Evolutionary conservation across 2,329 filamentous ascomycete species (phyloP).

Genomic region (Aspergillus aculeatus): DNA sequence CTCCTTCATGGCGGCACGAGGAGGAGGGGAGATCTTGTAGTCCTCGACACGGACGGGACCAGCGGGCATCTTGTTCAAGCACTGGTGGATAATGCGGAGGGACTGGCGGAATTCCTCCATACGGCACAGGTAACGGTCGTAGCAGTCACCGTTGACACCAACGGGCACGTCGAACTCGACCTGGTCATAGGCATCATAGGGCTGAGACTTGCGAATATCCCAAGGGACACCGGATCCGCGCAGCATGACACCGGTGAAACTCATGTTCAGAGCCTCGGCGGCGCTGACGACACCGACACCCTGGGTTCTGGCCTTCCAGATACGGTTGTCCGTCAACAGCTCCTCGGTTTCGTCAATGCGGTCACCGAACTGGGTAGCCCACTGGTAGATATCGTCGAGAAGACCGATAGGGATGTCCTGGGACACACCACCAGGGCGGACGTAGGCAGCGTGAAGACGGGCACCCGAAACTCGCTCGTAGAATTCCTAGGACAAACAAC

Average conservation of each 20-base stretch:
- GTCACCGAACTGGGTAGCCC: conserved; percentile 98
- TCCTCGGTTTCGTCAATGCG: conserved; percentile 98
- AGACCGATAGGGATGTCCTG: conserved; percentile 93
- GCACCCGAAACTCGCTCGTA: conserved; percentile 98
- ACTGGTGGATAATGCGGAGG: conserved; percentile 97
- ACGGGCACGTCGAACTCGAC: conserved; percentile 98
- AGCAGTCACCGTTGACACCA: conserved; percentile 95
- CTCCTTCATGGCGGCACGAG: conserved; percentile 98
- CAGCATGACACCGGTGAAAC: conserved; percentile 96
- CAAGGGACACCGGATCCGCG: conserved; percentile 93
- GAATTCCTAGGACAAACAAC: conserved; percentile 71
- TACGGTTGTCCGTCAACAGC: conserved; percentile 97
- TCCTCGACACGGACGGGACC: conserved; percentile 95
- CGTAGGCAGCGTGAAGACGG: conserved; percentile 94
- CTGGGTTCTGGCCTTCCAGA: conserved; percentile 93
- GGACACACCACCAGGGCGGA: conserved; percentile 92
- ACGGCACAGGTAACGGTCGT: conserved; percentile 96
- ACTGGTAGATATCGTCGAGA: conserved; percentile 98
- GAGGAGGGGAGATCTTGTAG: conserved; percentile 96
- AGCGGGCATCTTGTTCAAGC: conserved; percentile 96
- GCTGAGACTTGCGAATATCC: conserved; percentile 94
- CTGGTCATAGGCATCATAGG: conserved; percentile 96
- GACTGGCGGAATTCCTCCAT: conserved; percentile 99
- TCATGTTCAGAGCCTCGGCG: conserved; percentile 92
- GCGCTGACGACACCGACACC: conserved; percentile 89